Percentiles rank a stretch among this genome's conserved stretches.
Conservation (phyloP, 176 grass and related monocot genomes). For the Panicum miliaceum region DNA sequence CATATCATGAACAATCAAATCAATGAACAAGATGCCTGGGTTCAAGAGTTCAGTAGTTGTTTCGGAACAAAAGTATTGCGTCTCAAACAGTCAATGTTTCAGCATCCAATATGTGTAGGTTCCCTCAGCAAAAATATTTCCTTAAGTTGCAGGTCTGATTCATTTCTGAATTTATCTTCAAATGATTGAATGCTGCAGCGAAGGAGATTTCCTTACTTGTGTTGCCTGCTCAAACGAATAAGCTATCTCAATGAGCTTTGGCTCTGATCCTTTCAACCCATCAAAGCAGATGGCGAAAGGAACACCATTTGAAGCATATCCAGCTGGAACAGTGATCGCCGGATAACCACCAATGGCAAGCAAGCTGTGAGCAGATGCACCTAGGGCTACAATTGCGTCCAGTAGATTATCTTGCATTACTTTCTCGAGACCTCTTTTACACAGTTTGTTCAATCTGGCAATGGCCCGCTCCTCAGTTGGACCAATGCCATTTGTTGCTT, state of each 20-base stretch:
- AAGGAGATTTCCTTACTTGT: conserved; percentile 57
- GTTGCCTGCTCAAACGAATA: conserved; percentile 86
- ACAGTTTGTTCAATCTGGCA: conserved; percentile 56
- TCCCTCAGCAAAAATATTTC: background rate
- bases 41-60: background rate
- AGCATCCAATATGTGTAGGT: background rate
- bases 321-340: conserved; percentile 72
- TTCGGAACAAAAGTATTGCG: background rate
- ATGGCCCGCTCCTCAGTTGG: conserved; percentile 54
- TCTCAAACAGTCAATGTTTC: background rate
- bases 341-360: conserved; percentile 79
- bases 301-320: conserved; percentile 51
- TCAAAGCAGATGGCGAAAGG: conserved; percentile 78
- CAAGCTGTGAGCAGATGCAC: conserved; percentile 50
- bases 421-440: conserved; percentile 58
- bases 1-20: background rate
- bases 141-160: background rate
- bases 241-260: conserved; percentile 71
- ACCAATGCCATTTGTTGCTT: conserved; percentile 68
- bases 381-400: conserved; percentile 65
- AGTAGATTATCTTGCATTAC: conserved; percentile 61
- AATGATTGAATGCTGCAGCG: conserved; percentile 40
- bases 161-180: conserved; percentile 38
- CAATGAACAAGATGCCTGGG: background rate
- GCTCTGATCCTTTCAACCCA: conserved; percentile 75